Evolutionary conservation across 1,284 basidiomycete species (phyloP), one percentile per base, ranked within the genome.

Genomic region (Meira miltonrushii): DNA sequence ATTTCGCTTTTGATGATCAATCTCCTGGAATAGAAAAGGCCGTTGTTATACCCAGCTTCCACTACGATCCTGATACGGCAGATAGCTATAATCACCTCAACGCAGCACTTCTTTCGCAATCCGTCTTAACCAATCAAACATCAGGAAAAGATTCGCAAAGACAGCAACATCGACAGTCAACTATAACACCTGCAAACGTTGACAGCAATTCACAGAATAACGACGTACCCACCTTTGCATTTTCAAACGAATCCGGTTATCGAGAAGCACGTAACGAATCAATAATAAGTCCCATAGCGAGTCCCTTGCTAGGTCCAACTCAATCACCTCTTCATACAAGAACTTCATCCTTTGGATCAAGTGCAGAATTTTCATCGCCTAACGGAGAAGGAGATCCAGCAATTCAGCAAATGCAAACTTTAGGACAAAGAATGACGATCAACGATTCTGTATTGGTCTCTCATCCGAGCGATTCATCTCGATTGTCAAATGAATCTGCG

Each of bases 21-120:
- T 17, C 25, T 19, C 12, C 46, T 13, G 25, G 25, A 23, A 23
- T n/a, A 2, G 17, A 48, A 48, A 44, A 44, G 43, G 43, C 43
- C 4, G 40, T 11, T 43, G 12, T 21, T 25, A 48, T 23, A 12
- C n/a, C 50, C 17, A 33, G 21, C 37, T 53, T 53, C 15, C 21
- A 53, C 28, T 53, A 53, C 50, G 50, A 53, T 41, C 50, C 50
- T 33, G 50, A 53, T 13, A 53, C 50, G 17, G 50, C 50, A n/a
- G 50, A 53, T 23, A 37, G 28, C 13, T 53, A 53, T 33, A 53
- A 53, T 33, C 23, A 41, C 50, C 28, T 53, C 12, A 19, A 53
- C 12, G 12, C 50, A 23, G 17, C 50, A 39, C 39, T 41, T 12
- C 28, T 53, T 4, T n/a, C 50, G 11, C 50, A 53, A 13, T 39